Evolutionary conservation across 2,329 filamentous ascomycete genomes (phyloP).

Genomic region (Ophiobolus disseminans): DNA sequence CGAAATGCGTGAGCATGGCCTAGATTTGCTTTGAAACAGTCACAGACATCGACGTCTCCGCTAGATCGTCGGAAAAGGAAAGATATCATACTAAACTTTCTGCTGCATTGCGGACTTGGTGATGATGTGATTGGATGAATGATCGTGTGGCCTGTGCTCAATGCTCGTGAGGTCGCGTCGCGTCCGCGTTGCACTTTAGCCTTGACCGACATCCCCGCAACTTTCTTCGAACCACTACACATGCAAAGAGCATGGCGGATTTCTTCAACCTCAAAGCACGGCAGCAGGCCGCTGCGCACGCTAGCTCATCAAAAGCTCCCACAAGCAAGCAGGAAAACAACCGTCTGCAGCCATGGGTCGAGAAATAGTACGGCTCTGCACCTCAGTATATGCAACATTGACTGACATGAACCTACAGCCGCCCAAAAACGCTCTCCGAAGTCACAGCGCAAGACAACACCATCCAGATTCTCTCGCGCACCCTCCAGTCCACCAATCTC

Average conservation of each 20-base stretch:
- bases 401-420: slow-evolving; percentile 61
- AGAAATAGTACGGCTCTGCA: slow-evolving; percentile 80
- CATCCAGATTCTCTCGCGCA: slow-evolving; percentile 88
- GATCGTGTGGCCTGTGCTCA: slow-evolving; percentile 23
- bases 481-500: slow-evolving; percentile 93
- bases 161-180: slow-evolving; percentile 42
- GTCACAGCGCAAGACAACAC: slow-evolving; percentile 98
- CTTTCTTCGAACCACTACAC: slow-evolving; percentile 12
- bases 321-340: slow-evolving; percentile 67
- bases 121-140: slow-evolving; percentile 22
- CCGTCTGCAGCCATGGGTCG: slow-evolving; percentile 90
- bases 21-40: no score
- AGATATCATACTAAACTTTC: slow-evolving; percentile 6
- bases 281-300: slow-evolving; percentile 73
- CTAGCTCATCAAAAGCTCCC: slow-evolving; percentile 71
- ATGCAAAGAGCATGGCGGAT: slow-evolving; percentile 70
- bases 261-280: slow-evolving; percentile 97
- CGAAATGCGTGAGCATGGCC: no score
- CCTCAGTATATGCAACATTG: background rate
- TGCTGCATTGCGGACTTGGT: slow-evolving; percentile 5
- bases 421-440: slow-evolving; percentile 91
- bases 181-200: slow-evolving; percentile 44
- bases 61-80: no score
- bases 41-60: no score
- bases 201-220: slow-evolving; percentile 18